These are phyloP conservation scores for Psilocybe cubensis DNA, from an alignment of 768 basidiomycete species.

Conservation along the genomic window DNA sequence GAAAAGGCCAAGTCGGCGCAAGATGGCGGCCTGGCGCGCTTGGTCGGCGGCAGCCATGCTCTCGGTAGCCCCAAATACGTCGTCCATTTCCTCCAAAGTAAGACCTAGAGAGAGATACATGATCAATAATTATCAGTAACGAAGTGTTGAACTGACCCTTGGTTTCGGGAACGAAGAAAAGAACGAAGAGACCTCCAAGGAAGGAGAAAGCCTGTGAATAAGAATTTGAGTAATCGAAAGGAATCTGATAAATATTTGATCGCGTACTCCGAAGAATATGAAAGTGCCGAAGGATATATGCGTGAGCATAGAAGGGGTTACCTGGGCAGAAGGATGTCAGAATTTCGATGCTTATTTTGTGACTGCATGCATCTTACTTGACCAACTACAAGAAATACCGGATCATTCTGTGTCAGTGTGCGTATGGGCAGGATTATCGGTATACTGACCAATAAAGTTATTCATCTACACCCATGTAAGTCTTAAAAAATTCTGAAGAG, in stretches of 20 bases:
- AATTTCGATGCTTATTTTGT: not conserved
- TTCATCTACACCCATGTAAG: conserved; percentile 58
- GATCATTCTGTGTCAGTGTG: not conserved
- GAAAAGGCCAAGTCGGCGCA: conserved; percentile 63
- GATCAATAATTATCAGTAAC: not conserved
- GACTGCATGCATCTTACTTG: conserved; percentile 34
- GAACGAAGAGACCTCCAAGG: conserved; percentile 67
- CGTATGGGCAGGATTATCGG: not conserved
- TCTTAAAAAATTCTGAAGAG: not conserved
- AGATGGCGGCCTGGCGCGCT: conserved; percentile 49
- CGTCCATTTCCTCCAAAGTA: conserved; percentile 80
- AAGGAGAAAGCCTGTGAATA: conserved; percentile 65
- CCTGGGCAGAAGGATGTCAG: conserved; percentile 24
- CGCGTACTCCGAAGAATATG: conserved; percentile 71
- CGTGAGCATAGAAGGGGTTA: conserved; percentile 75
- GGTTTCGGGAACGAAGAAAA: conserved; percentile 74
- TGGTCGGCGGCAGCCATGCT: conserved; percentile 62
- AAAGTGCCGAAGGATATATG: conserved; percentile 73
- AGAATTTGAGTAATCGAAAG: not conserved
- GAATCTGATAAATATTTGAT: not conserved
- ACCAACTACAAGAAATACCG: conserved; percentile 40
- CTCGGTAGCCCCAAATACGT: conserved; percentile 63
- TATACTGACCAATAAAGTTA: conserved; percentile 65
- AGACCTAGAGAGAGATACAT: conserved; percentile 37
- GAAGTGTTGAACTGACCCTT: conserved; percentile 46